Conservation (phyloP, 176 grass and related monocot species). For the Avena sativa region DNA sequence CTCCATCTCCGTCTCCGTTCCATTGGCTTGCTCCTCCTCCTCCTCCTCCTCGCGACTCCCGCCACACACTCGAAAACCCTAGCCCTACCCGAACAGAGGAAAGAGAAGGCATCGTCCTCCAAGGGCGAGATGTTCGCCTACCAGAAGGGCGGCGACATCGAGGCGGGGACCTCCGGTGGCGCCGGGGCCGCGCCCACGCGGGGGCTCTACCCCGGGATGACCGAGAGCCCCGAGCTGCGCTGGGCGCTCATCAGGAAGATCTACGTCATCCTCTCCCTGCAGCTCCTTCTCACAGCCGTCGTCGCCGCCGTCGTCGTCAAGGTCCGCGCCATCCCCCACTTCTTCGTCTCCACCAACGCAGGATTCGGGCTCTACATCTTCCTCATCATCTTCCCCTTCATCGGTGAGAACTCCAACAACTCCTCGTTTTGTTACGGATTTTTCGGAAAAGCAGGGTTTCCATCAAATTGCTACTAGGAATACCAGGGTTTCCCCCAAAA, state of each 20-base stretch:
- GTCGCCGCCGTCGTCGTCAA: conserved; percentile 73
- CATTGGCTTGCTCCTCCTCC: too few relatives aligned
- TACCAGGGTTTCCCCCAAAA: neutral
- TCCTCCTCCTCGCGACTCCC: neutral
- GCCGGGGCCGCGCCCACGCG: conserved; percentile 7
- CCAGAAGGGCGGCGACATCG: conserved; percentile 62
- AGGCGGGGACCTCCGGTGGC: conserved; percentile 54
- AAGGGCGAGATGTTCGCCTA: conserved; percentile 39
- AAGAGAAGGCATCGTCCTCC: neutral
- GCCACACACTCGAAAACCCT: neutral
- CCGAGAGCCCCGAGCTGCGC: conserved; percentile 68
- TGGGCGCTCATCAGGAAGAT: conserved; percentile 95
- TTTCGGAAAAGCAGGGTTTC: neutral
- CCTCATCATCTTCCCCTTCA: conserved; percentile 73
- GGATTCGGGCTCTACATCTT: conserved; percentile 67
- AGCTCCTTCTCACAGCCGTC: conserved; percentile 68
- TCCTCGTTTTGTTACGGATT: neutral
- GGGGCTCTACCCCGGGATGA: conserved; percentile 72
- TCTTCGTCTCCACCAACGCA: conserved; percentile 66
- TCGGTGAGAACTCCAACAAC: conserved; percentile 27
- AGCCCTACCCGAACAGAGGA: neutral
- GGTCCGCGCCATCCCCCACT: conserved; percentile 73
- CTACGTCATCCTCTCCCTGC: conserved; percentile 73
- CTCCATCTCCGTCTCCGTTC: neutral
- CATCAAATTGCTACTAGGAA: neutral